Percentiles rank a stretch among this genome's conserved stretches.
These are phyloP conservation scores for Venturia pyrina DNA, from an alignment of 2,329 filamentous ascomycete species.

Conservation along the genomic window DNA sequence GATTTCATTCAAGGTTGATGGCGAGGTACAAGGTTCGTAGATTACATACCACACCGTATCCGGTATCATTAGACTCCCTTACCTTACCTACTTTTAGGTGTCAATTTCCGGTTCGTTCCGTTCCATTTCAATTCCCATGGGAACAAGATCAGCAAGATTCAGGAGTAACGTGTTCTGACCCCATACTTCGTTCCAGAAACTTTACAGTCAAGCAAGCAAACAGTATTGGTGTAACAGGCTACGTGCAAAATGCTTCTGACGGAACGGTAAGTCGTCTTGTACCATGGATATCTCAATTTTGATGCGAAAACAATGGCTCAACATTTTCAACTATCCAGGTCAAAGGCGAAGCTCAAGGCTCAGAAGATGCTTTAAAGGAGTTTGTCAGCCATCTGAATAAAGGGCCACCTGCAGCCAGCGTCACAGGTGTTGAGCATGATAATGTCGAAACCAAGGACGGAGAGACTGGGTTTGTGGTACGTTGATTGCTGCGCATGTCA, in stretches of 20 bases:
- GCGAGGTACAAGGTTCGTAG: slow-evolving; percentile 33
- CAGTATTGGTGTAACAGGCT: slow-evolving; percentile 34
- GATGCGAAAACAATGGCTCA: background rate
- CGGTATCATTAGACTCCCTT: background rate
- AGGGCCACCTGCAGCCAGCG: slow-evolving; percentile 62
- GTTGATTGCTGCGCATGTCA: background rate
- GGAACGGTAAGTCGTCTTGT: slow-evolving; percentile 28
- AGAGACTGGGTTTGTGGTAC: slow-evolving; percentile 51
- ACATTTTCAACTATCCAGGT: slow-evolving; percentile 47
- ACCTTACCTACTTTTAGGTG: slow-evolving; percentile 21
- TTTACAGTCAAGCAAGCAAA: slow-evolving; percentile 35
- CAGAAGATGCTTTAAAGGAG: slow-evolving; percentile 50
- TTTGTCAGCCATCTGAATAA: slow-evolving; percentile 67
- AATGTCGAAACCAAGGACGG: slow-evolving; percentile 55
- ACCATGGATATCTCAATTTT: background rate
- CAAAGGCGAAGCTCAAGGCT: slow-evolving; percentile 78
- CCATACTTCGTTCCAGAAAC: slow-evolving; percentile 19
- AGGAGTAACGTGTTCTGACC: background rate
- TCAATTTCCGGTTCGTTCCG: slow-evolving; percentile 38
- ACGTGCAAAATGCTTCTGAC: slow-evolving; percentile 36
- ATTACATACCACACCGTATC: slow-evolving; percentile 4
- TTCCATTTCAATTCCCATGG: background rate
- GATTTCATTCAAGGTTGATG: slow-evolving; percentile 39
- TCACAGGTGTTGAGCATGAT: slow-evolving; percentile 63
- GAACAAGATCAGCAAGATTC: background rate